Percentiles rank a stretch among this genome's conserved stretches.
Conservation (phyloP, 2,329 filamentous ascomycete genomes). For the Elsinoe arachidis region DNA sequence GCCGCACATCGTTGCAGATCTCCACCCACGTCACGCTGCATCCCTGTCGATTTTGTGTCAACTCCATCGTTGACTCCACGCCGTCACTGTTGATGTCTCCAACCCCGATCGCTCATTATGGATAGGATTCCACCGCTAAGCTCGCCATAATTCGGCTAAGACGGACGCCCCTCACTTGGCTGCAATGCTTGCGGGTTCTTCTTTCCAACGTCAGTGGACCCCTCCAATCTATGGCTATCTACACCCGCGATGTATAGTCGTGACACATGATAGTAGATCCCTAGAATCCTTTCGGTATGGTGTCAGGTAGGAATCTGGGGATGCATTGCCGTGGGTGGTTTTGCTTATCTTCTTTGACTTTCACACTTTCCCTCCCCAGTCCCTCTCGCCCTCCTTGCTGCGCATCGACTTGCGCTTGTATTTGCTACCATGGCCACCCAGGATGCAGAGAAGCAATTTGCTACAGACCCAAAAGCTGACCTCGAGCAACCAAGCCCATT, state of each 20-base stretch:
- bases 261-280: background rate
- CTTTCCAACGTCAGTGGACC: conserved; percentile 4
- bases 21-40: conserved; percentile 5
- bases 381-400: background rate
- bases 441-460: background rate
- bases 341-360: background rate
- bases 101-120: background rate
- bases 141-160: background rate
- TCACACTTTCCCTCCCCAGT: no score
- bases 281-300: background rate
- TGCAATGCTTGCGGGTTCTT: background rate
- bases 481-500: background rate
- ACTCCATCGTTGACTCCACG: background rate
- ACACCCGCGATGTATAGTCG: background rate
- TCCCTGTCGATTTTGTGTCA: background rate
- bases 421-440: background rate
- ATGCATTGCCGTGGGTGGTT: no score
- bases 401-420: background rate
- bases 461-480: background rate
- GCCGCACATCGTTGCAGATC: background rate
- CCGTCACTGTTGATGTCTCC: background rate
- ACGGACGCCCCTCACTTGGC: conserved; percentile 6
- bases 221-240: conserved; percentile 1
- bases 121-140: background rate
- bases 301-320: background rate